Evolutionary conservation across 495 filamentous ascomycete genomes (phyloP).

Genomic region (Tetracladium marchalianum): DNA sequence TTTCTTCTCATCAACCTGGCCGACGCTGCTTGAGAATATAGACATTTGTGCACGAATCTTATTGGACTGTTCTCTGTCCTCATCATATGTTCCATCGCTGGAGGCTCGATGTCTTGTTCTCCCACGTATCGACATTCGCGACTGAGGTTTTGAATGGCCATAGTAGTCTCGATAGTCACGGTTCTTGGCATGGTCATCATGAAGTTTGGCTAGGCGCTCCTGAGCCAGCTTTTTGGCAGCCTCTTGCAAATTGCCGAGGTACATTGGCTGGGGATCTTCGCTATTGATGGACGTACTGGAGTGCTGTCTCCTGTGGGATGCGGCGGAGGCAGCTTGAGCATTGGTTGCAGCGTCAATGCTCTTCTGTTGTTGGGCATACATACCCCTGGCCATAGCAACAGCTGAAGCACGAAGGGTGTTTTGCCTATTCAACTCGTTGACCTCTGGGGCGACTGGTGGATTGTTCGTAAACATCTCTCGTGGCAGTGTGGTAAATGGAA

Average conservation of each 20-base stretch:
- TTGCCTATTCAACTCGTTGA: conserved; percentile 60
- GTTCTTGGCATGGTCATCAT: conserved; percentile 52
- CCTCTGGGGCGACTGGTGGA: conserved; percentile 60
- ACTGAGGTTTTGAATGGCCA: conserved; percentile 38
- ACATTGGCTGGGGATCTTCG: conserved; percentile 14
- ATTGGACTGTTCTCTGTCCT: conserved; percentile 58
- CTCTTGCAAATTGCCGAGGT: conserved; percentile 52
- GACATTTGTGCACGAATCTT: conserved; percentile 76
- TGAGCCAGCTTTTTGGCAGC: conserved; percentile 75
- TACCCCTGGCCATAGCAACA: conserved; percentile 76
- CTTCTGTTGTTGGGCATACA: conserved; percentile 61
- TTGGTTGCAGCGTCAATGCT: conserved; percentile 36
- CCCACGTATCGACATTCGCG: conserved; percentile 45
- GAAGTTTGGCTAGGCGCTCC: conserved; percentile 70
- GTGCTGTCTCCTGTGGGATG: conserved; percentile 27
- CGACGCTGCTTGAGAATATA: conserved; percentile 55
- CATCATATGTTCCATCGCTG: conserved; percentile 54
- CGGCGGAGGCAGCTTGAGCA: conserved; percentile 19
- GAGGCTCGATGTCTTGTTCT: conserved; percentile 49
- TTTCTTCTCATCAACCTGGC: conserved; percentile 65
- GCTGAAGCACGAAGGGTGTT: conserved; percentile 72
- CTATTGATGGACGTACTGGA: conserved; percentile 12
- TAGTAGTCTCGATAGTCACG: conserved; percentile 63
- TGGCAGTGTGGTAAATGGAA: conserved; percentile 36
- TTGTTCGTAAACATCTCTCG: conserved; percentile 65